Evolutionary conservation across 2,329 filamentous ascomycete species (phyloP), one percentile per base, ranked within the genome.

Genomic region (Bipolaris bicolor): DNA sequence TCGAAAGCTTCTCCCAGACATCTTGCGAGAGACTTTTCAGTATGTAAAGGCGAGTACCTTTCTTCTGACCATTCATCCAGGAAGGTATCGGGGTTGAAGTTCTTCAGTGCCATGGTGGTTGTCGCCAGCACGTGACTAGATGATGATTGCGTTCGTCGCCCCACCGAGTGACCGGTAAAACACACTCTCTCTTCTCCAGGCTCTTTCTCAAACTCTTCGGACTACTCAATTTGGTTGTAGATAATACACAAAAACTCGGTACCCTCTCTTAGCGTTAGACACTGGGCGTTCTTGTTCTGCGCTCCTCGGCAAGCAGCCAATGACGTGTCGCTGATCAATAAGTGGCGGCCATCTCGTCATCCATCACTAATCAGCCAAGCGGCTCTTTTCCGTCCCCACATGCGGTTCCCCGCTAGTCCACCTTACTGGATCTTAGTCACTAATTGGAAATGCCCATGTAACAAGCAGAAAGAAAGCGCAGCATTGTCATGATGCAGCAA

Each of bases 1-100:
- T 74, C 73, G 67, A 85, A 85, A 3, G 81, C 76, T 41, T 76
- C 70, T 52, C 77, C 71, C 60, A 84, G 78, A 61, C 80, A 80
- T 48, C 76, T 73, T 31, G 75, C 73, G 49, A 85, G 78, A 54
- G 66, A 54, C 37, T 68, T 70, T 9, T 51, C 62, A 49, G 58
- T 71, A 36, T 68, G 58, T 7, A 53, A 37, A 3, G 71, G 72
- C 13, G 64, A 62, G 49, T 60, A 66, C n/a, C 72, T 70, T 31
- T 78, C 76, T 5, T 76, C 70, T 2, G 68, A 71, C 80, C 80
- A 83, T 13, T 72, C 62, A 1, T 75, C 65, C 44, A 83, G 75
- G 60, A 83, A 80, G 2, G 60, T 61, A 43, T 81, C 77, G 0
- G 82, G 80, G 26, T 80, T 67, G 70, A 84, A 84, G 33, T 60